Percentiles rank a stretch among this genome's conserved stretches.
Conservation (phyloP, 345 rosid genomes). For the Pistacia integerrima region DNA sequence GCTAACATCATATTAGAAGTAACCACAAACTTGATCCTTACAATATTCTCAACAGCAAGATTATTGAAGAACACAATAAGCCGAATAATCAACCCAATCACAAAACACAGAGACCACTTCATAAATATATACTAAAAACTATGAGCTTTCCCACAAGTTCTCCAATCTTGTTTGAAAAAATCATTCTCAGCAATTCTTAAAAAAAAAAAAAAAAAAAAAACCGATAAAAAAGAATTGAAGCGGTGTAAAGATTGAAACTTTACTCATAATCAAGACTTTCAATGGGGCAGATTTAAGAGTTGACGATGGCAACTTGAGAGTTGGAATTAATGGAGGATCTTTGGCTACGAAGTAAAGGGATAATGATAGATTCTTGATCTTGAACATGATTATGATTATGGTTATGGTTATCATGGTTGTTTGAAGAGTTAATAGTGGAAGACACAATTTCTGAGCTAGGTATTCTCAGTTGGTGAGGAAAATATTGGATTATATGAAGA, state of each 20-base stretch:
- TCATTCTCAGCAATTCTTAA: constrained; percentile 81
- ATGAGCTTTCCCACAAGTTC: constrained; percentile 59
- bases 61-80: constrained; percentile 77
- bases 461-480: background rate
- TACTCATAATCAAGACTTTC: constrained; percentile 98
- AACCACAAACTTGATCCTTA: constrained; percentile 80
- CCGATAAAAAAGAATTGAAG: background rate
- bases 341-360: constrained; percentile 48
- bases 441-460: background rate
- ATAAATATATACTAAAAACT: constrained; percentile 72
- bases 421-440: no score
- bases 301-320: constrained; percentile 94
- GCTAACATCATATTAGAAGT: constrained; percentile 89
- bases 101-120: constrained; percentile 83
- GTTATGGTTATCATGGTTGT: background rate
- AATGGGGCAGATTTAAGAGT: constrained; percentile 72
- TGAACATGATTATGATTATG: constrained; percentile 14
- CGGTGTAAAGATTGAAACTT: background rate
- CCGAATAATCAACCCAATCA: constrained; percentile 66
- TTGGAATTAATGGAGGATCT: constrained; percentile 63
- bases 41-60: constrained; percentile 88
- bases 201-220: background rate
- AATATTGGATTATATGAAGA: no score
- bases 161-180: constrained; percentile 93
- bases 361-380: constrained; percentile 49